Percentiles rank a stretch among this genome's conserved stretches.
phyloP scores from a whole-genome alignment of 1,284 basidiomycete genomes.

The Taiwanofungus camphoratus region DNA sequence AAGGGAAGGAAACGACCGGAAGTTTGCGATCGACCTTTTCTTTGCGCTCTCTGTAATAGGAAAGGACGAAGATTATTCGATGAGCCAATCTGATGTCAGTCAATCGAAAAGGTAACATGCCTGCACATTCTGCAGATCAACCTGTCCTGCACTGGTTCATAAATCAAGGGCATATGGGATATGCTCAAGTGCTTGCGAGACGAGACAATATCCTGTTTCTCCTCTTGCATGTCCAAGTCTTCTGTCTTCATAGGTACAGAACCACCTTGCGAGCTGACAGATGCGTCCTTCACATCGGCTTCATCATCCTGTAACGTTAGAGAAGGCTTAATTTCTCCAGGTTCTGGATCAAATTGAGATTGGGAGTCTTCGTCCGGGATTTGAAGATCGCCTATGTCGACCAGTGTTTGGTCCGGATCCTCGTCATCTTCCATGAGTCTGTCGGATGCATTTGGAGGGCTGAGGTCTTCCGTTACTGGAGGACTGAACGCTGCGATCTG shows the following conservation, averaged over 20 bases:
- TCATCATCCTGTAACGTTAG: neutral
- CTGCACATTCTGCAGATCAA: constrained; percentile 19
- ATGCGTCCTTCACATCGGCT: neutral
- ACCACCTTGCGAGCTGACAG: neutral
- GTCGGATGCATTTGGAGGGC: neutral
- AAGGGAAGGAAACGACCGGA: constrained; percentile 8
- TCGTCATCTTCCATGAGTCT: neutral
- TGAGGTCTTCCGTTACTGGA: neutral
- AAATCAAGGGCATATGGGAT: constrained; percentile 19
- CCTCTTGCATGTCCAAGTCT: neutral
- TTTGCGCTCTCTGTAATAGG: neutral
- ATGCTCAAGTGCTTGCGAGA: constrained; percentile 14
- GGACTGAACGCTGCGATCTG: neutral
- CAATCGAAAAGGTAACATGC: constrained; percentile 10
- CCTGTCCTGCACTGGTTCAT: constrained; percentile 10
- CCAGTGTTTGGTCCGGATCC: neutral
- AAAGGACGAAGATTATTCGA: no score
- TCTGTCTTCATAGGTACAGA: no score
- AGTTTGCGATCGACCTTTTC: neutral
- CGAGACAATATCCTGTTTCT: neutral
- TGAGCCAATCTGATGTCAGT: neutral
- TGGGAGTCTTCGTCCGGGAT: no score
- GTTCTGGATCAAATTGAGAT: no score
- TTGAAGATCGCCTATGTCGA: neutral
- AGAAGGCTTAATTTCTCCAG: neutral